Conservation (phyloP, 2,329 filamentous ascomycete genomes). For the Beauveria scarabaeidicola region DNA sequence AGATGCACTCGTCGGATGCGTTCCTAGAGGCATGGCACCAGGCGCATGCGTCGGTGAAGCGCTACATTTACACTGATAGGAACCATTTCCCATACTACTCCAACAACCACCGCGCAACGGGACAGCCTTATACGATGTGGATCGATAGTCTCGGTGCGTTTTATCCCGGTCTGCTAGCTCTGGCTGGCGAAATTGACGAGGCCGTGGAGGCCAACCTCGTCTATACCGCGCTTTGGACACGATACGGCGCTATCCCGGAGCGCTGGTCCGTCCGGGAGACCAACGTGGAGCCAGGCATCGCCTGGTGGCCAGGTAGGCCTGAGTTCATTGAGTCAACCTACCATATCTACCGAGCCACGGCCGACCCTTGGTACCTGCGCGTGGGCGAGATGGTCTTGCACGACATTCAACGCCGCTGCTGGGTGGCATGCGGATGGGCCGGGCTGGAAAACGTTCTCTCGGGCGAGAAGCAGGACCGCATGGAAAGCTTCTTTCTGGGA, state of each 20-base stretch:
- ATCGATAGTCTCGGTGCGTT: slow-evolving; percentile 94
- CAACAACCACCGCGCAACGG: slow-evolving; percentile 80
- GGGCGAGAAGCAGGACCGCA: slow-evolving; percentile 83
- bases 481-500: slow-evolving; percentile 98
- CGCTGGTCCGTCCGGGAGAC: slow-evolving; percentile 83
- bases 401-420: slow-evolving; percentile 82
- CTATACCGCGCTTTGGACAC: slow-evolving; percentile 88
- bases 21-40: slow-evolving; percentile 80
- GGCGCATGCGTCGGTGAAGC: slow-evolving; percentile 78
- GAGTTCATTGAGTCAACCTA: slow-evolving; percentile 98
- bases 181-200: slow-evolving; percentile 85
- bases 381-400: slow-evolving; percentile 90
- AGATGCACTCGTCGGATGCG: slow-evolving; percentile 63
- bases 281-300: slow-evolving; percentile 74
- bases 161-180: slow-evolving; percentile 78
- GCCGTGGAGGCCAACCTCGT: slow-evolving; percentile 84
- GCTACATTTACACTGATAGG: slow-evolving; percentile 73
- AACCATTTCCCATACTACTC: slow-evolving; percentile 86
- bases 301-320: slow-evolving; percentile 91
- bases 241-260: slow-evolving; percentile 89
- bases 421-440: slow-evolving; percentile 88
- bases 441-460: slow-evolving; percentile 74
- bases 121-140: slow-evolving; percentile 84
- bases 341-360: slow-evolving; percentile 87
- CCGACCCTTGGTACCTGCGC: slow-evolving; percentile 92